Evolutionary conservation across 2,329 filamentous ascomycete species (phyloP), one percentile per base, ranked within the genome.

Genomic region (Colletotrichum incanum): DNA sequence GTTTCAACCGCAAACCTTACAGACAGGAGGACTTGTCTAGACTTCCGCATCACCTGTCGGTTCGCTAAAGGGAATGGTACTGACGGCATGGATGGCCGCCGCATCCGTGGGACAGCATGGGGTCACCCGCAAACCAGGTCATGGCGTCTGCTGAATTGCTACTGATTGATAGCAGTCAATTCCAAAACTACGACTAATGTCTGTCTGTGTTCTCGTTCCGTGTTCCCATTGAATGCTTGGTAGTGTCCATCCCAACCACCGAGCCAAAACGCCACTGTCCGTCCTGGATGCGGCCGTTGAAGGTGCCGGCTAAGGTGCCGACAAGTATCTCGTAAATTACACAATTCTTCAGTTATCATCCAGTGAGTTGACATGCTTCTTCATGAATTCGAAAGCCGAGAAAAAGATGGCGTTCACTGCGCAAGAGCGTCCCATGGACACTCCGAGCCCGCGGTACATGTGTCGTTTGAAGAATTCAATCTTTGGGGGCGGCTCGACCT

Each of bases 401-500:
- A 97, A 97, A 87, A 97, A 97, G 77, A 97, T 93, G 75, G 94
- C 93, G 80, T 97, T 97, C 76, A 96, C 91, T 64, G 94, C 87
- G 77, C 93, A 95, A 16, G 93, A 95, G 67, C 94, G 91, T 75
- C 90, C 89, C 91, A 96, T 95, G 47, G 93, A 95, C 34, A 96
- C 94, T 28, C 92, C 93, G 3, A 97, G 87, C 39, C 94, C 94
- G 76, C 93, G 91, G 82, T 96, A 97, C 90, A 95, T 95, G 74
- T 92, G 89, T 65, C 87, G 87, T 77, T 93, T 90, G 82, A 94
- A 93, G 82, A 94, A 95, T 72, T 93, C 87, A 71, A 96, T 94
- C 80, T 92, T 93, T 12, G 93, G 93, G 28, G 89, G 87, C 61
- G 89, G 87, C 73, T 90, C 88, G 39, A 92, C 89, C 65, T 82